Evolutionary conservation across 495 filamentous ascomycete species (phyloP).

Genomic region (Trypethelium eluteriae): DNA sequence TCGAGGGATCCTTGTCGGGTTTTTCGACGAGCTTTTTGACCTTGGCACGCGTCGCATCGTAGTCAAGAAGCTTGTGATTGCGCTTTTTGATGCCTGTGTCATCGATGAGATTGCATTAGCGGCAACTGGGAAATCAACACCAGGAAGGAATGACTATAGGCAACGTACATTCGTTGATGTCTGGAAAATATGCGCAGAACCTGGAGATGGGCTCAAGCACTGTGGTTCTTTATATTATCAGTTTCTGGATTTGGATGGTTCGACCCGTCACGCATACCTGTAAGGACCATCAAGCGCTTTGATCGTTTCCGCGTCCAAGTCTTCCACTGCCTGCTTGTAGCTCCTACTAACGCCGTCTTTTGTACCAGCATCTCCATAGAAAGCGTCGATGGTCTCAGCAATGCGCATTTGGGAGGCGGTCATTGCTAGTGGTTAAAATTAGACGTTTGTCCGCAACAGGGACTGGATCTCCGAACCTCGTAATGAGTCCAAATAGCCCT

Average conservation of each 20-base stretch:
- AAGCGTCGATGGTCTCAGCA: conserved; percentile 97
- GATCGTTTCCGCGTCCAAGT: conserved; percentile 95
- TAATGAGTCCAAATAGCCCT: conserved; percentile 91
- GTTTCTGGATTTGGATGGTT: neutral
- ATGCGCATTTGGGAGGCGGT: conserved; percentile 99
- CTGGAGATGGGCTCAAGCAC: conserved; percentile 89
- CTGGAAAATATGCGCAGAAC: conserved; percentile 97
- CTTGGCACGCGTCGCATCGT: conserved; percentile 88
- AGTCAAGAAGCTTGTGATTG: conserved; percentile 94
- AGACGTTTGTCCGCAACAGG: conserved; percentile 7
- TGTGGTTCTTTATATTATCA: conserved; percentile 54
- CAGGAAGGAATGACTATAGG: neutral
- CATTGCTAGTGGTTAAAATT: conserved; percentile 59
- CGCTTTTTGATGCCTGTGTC: conserved; percentile 83
- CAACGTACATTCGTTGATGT: conserved; percentile 89
- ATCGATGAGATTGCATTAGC: neutral
- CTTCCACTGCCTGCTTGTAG: conserved; percentile 97
- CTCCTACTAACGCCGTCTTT: conserved; percentile 88
- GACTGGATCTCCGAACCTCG: conserved; percentile 51
- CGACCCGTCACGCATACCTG: conserved; percentile 43
- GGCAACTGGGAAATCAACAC: conserved; percentile 3
- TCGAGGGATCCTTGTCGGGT: conserved; percentile 94
- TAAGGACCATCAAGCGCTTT: conserved; percentile 98
- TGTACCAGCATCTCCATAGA: conserved; percentile 93
- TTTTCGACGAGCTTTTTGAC: conserved; percentile 97